Evolutionary conservation across 2,329 filamentous ascomycete species (phyloP).

Genomic region (Diaporthe vexans): DNA sequence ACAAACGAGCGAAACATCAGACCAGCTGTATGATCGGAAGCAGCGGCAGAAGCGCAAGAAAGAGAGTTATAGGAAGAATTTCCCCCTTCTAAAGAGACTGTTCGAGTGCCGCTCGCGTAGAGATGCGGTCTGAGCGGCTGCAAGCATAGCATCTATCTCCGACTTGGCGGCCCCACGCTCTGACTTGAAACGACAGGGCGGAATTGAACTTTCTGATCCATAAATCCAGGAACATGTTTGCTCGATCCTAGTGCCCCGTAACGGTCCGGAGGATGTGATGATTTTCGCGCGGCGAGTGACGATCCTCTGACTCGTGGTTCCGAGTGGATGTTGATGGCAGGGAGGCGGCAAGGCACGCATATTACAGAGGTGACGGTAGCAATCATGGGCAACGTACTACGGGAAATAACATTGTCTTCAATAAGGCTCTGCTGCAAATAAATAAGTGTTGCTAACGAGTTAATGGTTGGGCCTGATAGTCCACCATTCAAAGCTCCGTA

Average conservation of each 20-base stretch:
- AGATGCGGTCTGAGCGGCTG: not conserved
- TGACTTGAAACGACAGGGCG: conserved; percentile 31
- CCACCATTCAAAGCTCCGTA: not conserved
- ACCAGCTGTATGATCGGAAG: conserved; percentile 24
- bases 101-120: not conserved
- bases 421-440: not conserved
- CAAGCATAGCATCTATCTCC: conserved; percentile 26
- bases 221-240: conserved; percentile 19
- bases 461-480: not conserved
- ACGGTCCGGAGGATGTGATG: conserved; percentile 10
- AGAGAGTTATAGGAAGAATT: not conserved
- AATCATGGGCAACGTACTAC: not conserved
- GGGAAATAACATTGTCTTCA: not conserved
- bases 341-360: conserved; percentile 13
- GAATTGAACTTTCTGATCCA: conserved; percentile 29
- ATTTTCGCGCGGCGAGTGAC: conserved; percentile 20
- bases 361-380: not conserved
- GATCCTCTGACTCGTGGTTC: conserved; percentile 26
- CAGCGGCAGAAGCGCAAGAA: conserved; percentile 9
- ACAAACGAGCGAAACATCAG: conserved; percentile 23
- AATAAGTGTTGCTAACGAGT: too few species aligned
- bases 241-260: conserved; percentile 18
- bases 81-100: conserved; percentile 23
- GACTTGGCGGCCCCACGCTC: conserved; percentile 28
- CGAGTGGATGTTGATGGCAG: conserved; percentile 23